These are phyloP conservation scores for Xylaria multiplex DNA, from an alignment of 2,329 filamentous ascomycete species.

Conservation along the genomic window DNA sequence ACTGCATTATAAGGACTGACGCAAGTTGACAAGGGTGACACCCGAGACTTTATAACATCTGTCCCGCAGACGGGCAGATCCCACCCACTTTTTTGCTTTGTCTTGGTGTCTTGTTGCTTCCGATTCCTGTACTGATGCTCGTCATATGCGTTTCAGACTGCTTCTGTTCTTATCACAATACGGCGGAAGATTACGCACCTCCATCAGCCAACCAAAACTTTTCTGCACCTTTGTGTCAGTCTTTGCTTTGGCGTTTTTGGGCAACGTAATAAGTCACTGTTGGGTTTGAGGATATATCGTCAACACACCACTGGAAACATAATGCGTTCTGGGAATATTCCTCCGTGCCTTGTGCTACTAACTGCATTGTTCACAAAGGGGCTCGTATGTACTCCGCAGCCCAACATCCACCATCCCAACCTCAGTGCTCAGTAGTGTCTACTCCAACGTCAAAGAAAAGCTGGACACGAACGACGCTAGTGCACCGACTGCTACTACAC, in stretches of 20 bases:
- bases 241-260: background rate
- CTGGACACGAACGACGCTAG: too few species aligned
- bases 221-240: background rate
- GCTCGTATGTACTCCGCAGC: too few species aligned
- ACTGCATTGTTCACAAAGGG: background rate
- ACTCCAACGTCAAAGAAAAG: too few species aligned
- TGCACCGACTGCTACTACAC: too few species aligned
- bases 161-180: background rate
- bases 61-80: slow-evolving; percentile 13
- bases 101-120: background rate
- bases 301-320: slow-evolving; percentile 12
- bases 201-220: background rate
- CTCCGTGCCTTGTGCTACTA: slow-evolving; percentile 1
- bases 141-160: slow-evolving; percentile 10
- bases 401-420: too few species aligned
- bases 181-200: slow-evolving; percentile 14
- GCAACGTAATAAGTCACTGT: slow-evolving; percentile 2
- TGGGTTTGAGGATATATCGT: slow-evolving; percentile 4
- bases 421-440: too few species aligned
- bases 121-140: background rate
- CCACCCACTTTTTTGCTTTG: slow-evolving; percentile 7
- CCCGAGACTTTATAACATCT: slow-evolving; percentile 5
- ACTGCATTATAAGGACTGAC: slow-evolving; percentile 22
- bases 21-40: slow-evolving; percentile 21
- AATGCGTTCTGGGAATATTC: slow-evolving; percentile 11